These are phyloP conservation scores for Annulohypoxylon stygium DNA, from an alignment of 495 filamentous ascomycete species.

Conservation along the genomic window DNA sequence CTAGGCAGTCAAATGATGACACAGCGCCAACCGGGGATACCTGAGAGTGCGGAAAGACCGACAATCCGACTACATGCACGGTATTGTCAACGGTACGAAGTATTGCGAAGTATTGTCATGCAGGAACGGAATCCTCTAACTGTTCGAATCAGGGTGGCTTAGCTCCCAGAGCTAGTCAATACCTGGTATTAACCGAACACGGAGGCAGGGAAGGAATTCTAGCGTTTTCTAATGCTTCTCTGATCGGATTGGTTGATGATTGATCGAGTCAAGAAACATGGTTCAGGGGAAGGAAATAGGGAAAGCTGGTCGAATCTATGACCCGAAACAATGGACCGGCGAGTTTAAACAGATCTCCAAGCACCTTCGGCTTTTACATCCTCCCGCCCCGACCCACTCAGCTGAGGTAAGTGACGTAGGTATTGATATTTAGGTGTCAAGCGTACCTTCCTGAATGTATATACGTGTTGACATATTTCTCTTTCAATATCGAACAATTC, in stretches of 20 bases:
- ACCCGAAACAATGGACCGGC: constrained; percentile 28
- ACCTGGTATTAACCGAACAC: constrained; percentile 1
- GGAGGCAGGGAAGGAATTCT: constrained; percentile 1
- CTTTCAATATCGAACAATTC: neutral
- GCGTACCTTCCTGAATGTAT: neutral
- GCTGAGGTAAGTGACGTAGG: neutral
- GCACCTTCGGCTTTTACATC: constrained; percentile 38
- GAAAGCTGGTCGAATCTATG: constrained; percentile 5
- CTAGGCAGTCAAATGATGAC: constrained; percentile 34
- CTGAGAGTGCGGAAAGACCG: constrained; percentile 34
- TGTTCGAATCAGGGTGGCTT: constrained; percentile 22
- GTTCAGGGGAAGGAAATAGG: constrained; percentile 22
- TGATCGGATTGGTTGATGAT: constrained; percentile 22
- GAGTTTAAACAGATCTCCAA: constrained; percentile 21
- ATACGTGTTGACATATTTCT: too few relatives aligned
- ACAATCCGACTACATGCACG: neutral
- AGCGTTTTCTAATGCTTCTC: constrained; percentile 4
- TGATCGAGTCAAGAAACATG: constrained; percentile 38
- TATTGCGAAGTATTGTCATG: constrained; percentile 12
- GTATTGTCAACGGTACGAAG: constrained; percentile 3
- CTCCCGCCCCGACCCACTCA: constrained; percentile 31
- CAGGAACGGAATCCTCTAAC: constrained; percentile 13
- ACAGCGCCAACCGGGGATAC: constrained; percentile 16
- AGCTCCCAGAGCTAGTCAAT: neutral
- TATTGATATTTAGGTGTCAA: neutral